Conservation (phyloP, 2,329 filamentous ascomycete species). For the Capronia americana region DNA sequence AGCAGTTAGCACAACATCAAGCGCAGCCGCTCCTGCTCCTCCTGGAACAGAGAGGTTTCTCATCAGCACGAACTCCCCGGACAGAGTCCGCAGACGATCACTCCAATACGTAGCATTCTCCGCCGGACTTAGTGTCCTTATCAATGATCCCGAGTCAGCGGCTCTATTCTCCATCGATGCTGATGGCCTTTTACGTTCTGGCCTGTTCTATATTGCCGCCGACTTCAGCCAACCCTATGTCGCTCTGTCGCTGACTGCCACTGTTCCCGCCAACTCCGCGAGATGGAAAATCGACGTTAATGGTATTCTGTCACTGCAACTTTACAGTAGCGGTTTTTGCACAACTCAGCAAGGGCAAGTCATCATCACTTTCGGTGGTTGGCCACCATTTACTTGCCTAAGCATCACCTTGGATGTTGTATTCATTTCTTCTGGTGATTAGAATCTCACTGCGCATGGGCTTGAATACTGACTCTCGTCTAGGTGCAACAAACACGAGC, state of each 20-base stretch:
- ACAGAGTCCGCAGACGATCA: slow-evolving; percentile 31
- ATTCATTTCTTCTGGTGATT: slow-evolving; percentile 1
- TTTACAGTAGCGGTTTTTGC: slow-evolving; percentile 20
- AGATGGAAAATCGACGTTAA: slow-evolving; percentile 13
- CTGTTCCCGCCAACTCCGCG: background rate
- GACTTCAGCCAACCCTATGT: slow-evolving; percentile 28
- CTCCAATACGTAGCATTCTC: slow-evolving; percentile 32
- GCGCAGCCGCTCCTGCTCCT: background rate
- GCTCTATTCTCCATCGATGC: slow-evolving; percentile 28
- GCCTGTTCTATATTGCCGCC: slow-evolving; percentile 22
- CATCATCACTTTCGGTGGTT: slow-evolving; percentile 20
- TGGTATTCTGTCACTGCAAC: slow-evolving; percentile 11
- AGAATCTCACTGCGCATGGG: background rate
- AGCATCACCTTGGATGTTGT: slow-evolving; percentile 8
- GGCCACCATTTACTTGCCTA: slow-evolving; percentile 24
- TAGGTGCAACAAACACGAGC: slow-evolving; percentile 1
- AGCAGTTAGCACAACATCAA: slow-evolving; percentile 1
- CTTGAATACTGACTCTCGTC: background rate
- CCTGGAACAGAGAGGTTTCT: slow-evolving; percentile 13
- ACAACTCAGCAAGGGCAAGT: slow-evolving; percentile 13
- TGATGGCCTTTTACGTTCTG: slow-evolving; percentile 23
- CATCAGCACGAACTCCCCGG: slow-evolving; percentile 16
- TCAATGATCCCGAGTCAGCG: slow-evolving; percentile 21
- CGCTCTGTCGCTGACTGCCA: slow-evolving; percentile 21
- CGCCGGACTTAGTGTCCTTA: slow-evolving; percentile 20